Base-by-base conservation (phyloP, 768 basidiomycete genomes). In the Tulasnella calospora region DNA sequence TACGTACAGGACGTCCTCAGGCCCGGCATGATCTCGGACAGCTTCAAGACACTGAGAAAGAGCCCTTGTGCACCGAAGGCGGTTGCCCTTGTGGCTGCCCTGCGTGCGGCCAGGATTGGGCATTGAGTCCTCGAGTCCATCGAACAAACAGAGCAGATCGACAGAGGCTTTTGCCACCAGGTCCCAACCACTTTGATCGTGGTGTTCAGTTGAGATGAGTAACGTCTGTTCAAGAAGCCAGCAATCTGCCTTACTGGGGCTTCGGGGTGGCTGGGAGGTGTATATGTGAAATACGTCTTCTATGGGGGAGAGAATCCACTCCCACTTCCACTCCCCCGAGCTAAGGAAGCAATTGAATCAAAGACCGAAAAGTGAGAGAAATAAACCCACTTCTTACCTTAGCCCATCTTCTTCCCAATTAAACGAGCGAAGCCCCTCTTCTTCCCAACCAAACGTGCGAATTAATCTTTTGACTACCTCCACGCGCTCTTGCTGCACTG, bases 341-440 rank as follows among this genome's bases (percentile, higher is more conserved):
- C 27, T 87, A 83, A 36, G 87, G 82, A 72, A 84, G 82, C 84
- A 83, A 82, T 83, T 86, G 10, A 81, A 89, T 89, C 51, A 89
- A 83, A 82, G 88, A 88, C 2, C 85, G 84, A 2, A 83, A 82
- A 73, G 83, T 82, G 38, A 86, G 80, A 36, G 8, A 5, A n/a
- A 12, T 6, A 1, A 10, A 9, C 0, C 7, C 51, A 12, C 10
- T 51, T 21, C 51, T 51, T 8, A n/a, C 51, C 9, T 0, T 47
- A 5, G 1, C n/a, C n/a, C n/a, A n/a, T n/a, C n/a, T 10, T 40
- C 38, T 3, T 10, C 38, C 5, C 38, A 10, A 40, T 40, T 40
- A 10, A 4, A 40, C 7, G 23, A n/a, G 5, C 21, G 1, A 8
- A n/a, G 0, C 7, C 2, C 51, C 0, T n/a, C n/a, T n/a, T n/a